phyloP scores from a whole-genome alignment of 345 rosid genomes.

The Camelina sativa region DNA sequence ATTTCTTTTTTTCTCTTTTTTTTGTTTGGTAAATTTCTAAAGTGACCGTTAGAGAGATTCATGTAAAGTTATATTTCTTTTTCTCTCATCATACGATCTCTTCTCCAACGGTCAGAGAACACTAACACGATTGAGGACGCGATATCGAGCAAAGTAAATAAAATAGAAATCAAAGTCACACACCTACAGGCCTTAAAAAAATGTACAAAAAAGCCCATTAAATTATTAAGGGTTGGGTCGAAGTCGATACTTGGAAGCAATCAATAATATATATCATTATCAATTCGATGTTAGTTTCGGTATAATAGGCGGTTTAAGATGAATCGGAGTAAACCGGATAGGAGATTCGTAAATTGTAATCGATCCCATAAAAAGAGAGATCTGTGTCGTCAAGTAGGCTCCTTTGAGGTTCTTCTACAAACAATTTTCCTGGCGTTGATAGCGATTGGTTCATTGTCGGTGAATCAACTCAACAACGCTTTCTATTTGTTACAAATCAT shows the following conservation, averaged over 20 bases:
- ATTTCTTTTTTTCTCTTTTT: too few relatives aligned
- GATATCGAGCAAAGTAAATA: too few relatives aligned
- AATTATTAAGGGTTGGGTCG: background rate
- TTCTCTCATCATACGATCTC: too few relatives aligned
- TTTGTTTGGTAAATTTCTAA: too few relatives aligned
- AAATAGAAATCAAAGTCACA: too few relatives aligned
- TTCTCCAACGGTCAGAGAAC: too few relatives aligned
- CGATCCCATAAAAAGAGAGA: constrained; percentile 12
- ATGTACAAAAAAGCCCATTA: background rate
- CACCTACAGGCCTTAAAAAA: too few relatives aligned
- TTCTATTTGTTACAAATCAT: background rate
- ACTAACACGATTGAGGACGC: too few relatives aligned
- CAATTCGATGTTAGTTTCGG: background rate
- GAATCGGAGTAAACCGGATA: constrained; percentile 27
- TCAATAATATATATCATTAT: too few relatives aligned
- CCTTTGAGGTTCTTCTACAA: constrained; percentile 26
- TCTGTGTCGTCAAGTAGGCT: background rate
- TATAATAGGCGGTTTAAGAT: constrained; percentile 6
- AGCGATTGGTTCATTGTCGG: constrained; percentile 41
- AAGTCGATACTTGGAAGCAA: too few relatives aligned
- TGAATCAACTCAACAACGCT: constrained; percentile 31
- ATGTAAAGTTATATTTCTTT: too few relatives aligned
- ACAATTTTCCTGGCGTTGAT: constrained; percentile 35
- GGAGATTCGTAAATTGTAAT: constrained; percentile 14
- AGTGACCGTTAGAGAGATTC: too few relatives aligned